These are phyloP conservation scores for Linum trigynum DNA, from an alignment of 345 rosid genomes.

Conservation along the genomic window DNA sequence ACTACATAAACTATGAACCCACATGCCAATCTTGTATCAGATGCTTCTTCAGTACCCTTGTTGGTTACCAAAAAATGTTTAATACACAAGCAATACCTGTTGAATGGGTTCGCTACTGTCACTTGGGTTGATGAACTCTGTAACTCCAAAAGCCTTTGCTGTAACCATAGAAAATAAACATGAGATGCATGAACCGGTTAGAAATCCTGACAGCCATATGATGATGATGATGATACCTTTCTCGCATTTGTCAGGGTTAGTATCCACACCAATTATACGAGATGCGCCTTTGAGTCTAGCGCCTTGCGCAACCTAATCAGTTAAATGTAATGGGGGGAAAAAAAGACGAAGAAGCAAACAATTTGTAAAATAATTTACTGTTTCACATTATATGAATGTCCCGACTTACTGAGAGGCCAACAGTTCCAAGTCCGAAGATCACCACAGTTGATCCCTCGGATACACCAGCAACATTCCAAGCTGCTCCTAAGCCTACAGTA, in stretches of 20 bases:
- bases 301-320: constrained; percentile 81
- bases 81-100: constrained; percentile 38
- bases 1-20: too few relatives aligned
- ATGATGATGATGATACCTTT: constrained; percentile 38
- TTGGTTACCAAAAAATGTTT: not conserved
- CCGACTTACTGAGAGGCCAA: constrained; percentile 79
- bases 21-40: not conserved
- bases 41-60: not conserved
- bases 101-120: constrained; percentile 67
- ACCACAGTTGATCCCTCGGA: constrained; percentile 67
- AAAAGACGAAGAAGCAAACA: not conserved
- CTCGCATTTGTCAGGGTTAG: constrained; percentile 53
- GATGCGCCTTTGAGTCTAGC: constrained; percentile 79
- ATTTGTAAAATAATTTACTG: not conserved
- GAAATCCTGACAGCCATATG: not conserved
- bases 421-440: constrained; percentile 88
- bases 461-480: constrained; percentile 90
- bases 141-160: constrained; percentile 81
- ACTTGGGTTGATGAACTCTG: constrained; percentile 58
- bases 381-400: not conserved
- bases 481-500: constrained; percentile 78
- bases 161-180: constrained; percentile 15
- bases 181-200: not conserved
- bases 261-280: constrained; percentile 80
- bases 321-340: too few relatives aligned